Percentiles rank a stretch among this genome's conserved stretches.
Conservation (phyloP, 352 stramenopile genomes). For the Globisporangium uncinulatum region DNA sequence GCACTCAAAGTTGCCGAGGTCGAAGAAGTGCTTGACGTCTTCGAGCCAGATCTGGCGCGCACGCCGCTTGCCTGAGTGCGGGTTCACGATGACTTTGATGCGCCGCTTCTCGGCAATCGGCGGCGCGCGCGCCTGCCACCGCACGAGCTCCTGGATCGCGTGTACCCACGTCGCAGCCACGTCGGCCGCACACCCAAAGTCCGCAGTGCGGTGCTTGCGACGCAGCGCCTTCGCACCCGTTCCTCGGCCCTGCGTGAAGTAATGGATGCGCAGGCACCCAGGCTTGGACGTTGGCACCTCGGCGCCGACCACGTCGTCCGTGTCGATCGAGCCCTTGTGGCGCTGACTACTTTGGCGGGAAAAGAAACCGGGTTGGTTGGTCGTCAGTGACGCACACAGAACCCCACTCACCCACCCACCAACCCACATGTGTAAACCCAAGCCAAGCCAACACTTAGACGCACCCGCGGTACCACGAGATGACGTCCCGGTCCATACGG, state of each 20-base stretch:
- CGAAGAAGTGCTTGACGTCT: constrained; percentile 48
- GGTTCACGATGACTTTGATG: constrained; percentile 79
- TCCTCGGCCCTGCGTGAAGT: constrained; percentile 63
- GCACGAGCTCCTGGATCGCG: constrained; percentile 49
- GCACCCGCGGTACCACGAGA: constrained; percentile 50
- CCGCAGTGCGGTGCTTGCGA: constrained; percentile 37
- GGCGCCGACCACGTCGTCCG: constrained; percentile 74
- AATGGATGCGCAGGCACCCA: constrained; percentile 58
- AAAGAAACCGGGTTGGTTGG: constrained; percentile 1
- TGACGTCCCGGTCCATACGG: constrained; percentile 50
- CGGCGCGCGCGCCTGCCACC: constrained; percentile 65
- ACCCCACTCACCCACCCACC: too few species aligned
- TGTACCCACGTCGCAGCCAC: constrained; percentile 27
- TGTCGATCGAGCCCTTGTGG: constrained; percentile 42
- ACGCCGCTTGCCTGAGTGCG: constrained; percentile 54
- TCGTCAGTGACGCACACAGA: too few species aligned
- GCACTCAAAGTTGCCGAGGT: constrained; percentile 58
- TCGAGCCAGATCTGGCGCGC: constrained; percentile 55
- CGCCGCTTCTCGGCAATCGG: constrained; percentile 30
- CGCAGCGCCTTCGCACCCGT: constrained; percentile 52
- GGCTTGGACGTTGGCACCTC: constrained; percentile 27
- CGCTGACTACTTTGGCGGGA: constrained; percentile 19
- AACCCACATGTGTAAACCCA: not conserved
- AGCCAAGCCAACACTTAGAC: constrained; percentile 1
- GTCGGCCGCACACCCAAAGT: constrained; percentile 36